phyloP scores from a whole-genome alignment of 768 basidiomycete species.

The Cystobasidium ongulense region DNA sequence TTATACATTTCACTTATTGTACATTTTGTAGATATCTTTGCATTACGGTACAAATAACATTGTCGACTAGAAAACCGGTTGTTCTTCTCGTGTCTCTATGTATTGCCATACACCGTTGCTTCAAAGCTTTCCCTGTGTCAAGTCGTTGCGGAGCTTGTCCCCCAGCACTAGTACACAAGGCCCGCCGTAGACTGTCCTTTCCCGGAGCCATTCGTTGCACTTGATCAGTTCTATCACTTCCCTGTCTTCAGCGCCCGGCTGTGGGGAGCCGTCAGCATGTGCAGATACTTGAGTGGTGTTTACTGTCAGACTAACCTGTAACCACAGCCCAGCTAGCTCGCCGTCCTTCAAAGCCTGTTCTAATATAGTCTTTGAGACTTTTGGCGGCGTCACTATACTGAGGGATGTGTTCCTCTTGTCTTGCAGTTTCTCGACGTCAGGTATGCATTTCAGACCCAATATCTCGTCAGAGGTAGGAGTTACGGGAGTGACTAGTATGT shows the following conservation, averaged over 20 bases:
- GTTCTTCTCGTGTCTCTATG: background rate
- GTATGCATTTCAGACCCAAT: slow-evolving; percentile 1
- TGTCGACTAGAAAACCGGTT: too few relatives aligned
- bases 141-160: slow-evolving; percentile 15
- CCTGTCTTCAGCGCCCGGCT: slow-evolving; percentile 21
- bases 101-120: background rate
- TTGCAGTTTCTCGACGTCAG: slow-evolving; percentile 6
- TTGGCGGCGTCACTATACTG: slow-evolving; percentile 24
- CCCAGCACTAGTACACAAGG: slow-evolving; percentile 24
- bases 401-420: background rate
- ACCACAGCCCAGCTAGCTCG: slow-evolving; percentile 10
- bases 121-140: slow-evolving; percentile 9
- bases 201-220: slow-evolving; percentile 8
- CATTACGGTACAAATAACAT: background rate
- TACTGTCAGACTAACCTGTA: slow-evolving; percentile 11
- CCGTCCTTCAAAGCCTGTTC: slow-evolving; percentile 2
- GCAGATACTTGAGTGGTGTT: background rate
- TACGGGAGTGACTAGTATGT: slow-evolving; percentile 21
- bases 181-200: slow-evolving; percentile 25
- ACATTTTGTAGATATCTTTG: background rate
- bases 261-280: background rate
- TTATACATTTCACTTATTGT: too few relatives aligned
- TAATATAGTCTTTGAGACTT: slow-evolving; percentile 14
- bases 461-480: slow-evolving; percentile 10
- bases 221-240: slow-evolving; percentile 11